Evolutionary conservation across 1,139 yeast species (phyloP), one percentile per base, ranked within the genome.

Genomic region (Blastobotrys persicus): DNA sequence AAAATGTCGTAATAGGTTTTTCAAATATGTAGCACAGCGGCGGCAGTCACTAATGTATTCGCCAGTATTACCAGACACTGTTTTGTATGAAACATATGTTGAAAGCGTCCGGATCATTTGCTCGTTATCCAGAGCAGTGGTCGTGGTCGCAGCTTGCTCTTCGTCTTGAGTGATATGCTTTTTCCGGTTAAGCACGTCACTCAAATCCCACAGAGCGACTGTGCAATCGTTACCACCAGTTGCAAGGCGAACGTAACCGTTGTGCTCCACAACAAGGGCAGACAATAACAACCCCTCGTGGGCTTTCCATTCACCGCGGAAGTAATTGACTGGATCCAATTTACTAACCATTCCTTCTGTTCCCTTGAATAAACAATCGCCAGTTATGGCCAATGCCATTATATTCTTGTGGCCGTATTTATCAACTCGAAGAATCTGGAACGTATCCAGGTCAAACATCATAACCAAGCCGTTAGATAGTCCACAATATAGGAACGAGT

Each of bases 381-480:
- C 70, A 52, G 70, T 68, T 11, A 83, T 77, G 0, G 85, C 79
- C 20, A 81, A 57, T 0, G 85, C 70, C 48, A 75, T 70, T 6
- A 80, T 74, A 50, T 79, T 83, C 18, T 71, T 73, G 31, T 68
- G 67, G 59, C 40, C 83, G 74, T 44, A 74, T 40, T 48, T 56
- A 48, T 62, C 69, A 1, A 58, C 59, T 9, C 59, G 80, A 72
- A 88, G 76, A 53, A 85, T 72, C 64, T 89, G 96, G 46, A 76
- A 76, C 0, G 96, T 88, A 47, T 83, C 79, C 47, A 89, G 71
- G 60, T 91, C 97, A 92, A 95, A 88, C 7, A 87, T 82, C 52
- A 83, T 84, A 13, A 89, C 77, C 28, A 74, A 72, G 11, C 96
- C 94, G 51, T 81, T 80, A 1, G 83, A 75, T 38, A 88, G 68